Conservation (phyloP, 257 asterid species). For the Plectranthus barbatus region DNA sequence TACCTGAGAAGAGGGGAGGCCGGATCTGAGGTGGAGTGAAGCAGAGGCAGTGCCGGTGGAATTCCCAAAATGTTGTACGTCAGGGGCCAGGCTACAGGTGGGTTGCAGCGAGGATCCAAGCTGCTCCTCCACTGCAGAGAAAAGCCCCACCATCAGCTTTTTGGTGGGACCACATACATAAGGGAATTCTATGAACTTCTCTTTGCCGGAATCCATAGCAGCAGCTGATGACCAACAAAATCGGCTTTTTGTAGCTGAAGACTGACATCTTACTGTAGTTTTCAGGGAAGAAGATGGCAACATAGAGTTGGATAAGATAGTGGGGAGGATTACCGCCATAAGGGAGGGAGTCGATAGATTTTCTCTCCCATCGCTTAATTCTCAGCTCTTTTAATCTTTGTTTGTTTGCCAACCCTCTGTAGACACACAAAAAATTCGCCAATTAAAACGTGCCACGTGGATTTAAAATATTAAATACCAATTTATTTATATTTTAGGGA, state of each 20-base stretch:
- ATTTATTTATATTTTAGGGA: too few relatives aligned
- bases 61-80: constrained; percentile 48
- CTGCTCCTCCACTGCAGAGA: constrained; percentile 51
- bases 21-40: constrained; percentile 61
- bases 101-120: constrained; percentile 45
- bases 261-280: background rate
- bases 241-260: constrained; percentile 1
- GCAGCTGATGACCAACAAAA: constrained; percentile 16
- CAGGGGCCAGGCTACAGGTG: constrained; percentile 58
- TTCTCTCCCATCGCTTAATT: background rate
- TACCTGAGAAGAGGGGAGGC: constrained; percentile 64
- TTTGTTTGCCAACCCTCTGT: too few relatives aligned
- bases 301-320: background rate
- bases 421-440: too few relatives aligned
- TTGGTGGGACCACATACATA: constrained; percentile 47
- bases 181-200: constrained; percentile 67
- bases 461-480: too few relatives aligned
- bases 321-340: background rate
- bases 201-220: constrained; percentile 29
- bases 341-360: background rate
- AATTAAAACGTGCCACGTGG: too few relatives aligned
- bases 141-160: constrained; percentile 57
- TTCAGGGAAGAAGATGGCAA: constrained; percentile 1
- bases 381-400: too few relatives aligned
- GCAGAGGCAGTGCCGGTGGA: constrained; percentile 44